These are phyloP conservation scores for Bipolaris sorokiniana DNA, from an alignment of 2,329 filamentous ascomycete species.

Conservation along the genomic window DNA sequence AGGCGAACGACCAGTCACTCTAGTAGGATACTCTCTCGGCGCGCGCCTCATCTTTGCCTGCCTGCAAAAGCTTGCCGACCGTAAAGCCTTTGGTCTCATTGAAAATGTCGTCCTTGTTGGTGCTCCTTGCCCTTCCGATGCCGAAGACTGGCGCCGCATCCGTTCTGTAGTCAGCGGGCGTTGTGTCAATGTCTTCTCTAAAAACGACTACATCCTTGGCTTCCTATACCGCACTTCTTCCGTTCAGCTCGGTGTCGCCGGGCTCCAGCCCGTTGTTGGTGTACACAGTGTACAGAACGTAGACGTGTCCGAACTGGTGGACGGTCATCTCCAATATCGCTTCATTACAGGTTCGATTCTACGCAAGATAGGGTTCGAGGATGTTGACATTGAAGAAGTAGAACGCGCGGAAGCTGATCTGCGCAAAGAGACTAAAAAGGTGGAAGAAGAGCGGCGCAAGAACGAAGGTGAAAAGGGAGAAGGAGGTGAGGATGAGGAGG, in stretches of 20 bases:
- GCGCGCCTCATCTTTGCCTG: conserved; percentile 84
- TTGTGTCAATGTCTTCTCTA: conserved; percentile 86
- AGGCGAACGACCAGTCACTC: conserved; percentile 78
- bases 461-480: conserved; percentile 29
- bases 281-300: conserved; percentile 70
- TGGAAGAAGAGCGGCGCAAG: conserved; percentile 16
- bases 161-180: conserved; percentile 79
- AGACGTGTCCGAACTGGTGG: conserved; percentile 58
- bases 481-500: conserved; percentile 39
- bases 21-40: conserved; percentile 83
- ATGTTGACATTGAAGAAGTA: conserved; percentile 57
- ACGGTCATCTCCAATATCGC: conserved; percentile 59
- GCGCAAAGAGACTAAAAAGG: conserved; percentile 49
- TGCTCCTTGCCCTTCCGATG: conserved; percentile 74
- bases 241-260: conserved; percentile 82
- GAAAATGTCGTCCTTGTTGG: conserved; percentile 86
- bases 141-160: conserved; percentile 76
- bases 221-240: conserved; percentile 87
- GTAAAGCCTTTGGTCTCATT: conserved; percentile 80
- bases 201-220: conserved; percentile 84
- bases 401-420: conserved; percentile 54
- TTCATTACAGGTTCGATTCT: conserved; percentile 60
- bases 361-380: conserved; percentile 60
- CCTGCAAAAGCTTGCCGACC: conserved; percentile 74
- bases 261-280: conserved; percentile 73